Evolutionary conservation across 495 filamentous ascomycete genomes (phyloP).

Genomic region (Hypoxylon fuscum): DNA sequence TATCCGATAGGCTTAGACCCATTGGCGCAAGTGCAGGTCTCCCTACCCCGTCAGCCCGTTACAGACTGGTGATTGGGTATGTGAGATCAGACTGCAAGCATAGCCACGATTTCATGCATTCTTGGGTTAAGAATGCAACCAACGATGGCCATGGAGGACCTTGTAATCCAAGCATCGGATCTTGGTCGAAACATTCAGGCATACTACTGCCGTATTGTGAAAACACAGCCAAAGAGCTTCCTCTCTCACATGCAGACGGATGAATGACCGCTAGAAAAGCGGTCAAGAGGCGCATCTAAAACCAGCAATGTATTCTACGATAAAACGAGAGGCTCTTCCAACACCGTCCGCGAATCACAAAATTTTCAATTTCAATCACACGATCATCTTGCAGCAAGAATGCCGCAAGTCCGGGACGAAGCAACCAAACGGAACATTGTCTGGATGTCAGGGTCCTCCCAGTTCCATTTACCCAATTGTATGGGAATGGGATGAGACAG

Average conservation of each 20-base stretch:
- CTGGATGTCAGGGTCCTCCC: constrained; percentile 17
- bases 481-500: constrained; percentile 7
- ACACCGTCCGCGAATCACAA: constrained; percentile 26
- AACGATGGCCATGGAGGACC: constrained; percentile 25
- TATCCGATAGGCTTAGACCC: constrained; percentile 19
- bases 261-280: constrained; percentile 26
- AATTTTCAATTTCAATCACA: constrained; percentile 33
- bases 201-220: constrained; percentile 17
- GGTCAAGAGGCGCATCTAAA: constrained; percentile 29
- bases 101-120: constrained; percentile 43
- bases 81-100: constrained; percentile 39
- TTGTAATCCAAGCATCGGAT: constrained; percentile 31
- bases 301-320: constrained; percentile 17
- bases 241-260: constrained; percentile 29
- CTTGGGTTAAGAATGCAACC: constrained; percentile 25
- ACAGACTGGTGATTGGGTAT: constrained; percentile 31
- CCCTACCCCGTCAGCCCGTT: constrained; percentile 7
- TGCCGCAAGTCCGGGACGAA: constrained; percentile 37
- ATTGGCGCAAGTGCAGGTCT: constrained; percentile 22
- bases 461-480: constrained; percentile 9
- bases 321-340: constrained; percentile 35
- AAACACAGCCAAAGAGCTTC: constrained; percentile 24
- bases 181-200: constrained; percentile 35
- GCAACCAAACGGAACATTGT: constrained; percentile 31
- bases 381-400: constrained; percentile 40